Percentiles rank a stretch among this genome's conserved stretches.
Conservation (phyloP, 1,284 basidiomycete genomes). For the Cryptococcus sp. region DNA sequence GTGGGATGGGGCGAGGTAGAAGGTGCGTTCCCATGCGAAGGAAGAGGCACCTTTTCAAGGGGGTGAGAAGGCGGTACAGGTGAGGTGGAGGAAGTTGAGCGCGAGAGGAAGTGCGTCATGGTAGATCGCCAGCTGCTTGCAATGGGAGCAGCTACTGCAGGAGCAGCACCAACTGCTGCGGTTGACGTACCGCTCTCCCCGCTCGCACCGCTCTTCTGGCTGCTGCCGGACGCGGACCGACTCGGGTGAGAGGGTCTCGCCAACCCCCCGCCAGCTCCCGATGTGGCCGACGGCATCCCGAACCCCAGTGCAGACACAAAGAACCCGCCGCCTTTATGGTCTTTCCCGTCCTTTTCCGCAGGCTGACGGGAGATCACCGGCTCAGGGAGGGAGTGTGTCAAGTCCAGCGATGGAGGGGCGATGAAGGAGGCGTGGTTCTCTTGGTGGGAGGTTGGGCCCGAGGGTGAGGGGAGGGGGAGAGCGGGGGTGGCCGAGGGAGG, state of each 20-base stretch:
- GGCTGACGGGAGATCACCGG: conserved; percentile 19
- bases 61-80: conserved; percentile 6
- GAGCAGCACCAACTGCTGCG: not conserved
- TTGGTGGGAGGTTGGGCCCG: not conserved
- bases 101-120: conserved; percentile 28
- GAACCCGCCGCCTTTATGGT: conserved; percentile 16
- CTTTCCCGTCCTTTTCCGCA: conserved; percentile 12
- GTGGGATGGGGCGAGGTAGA: conserved; percentile 3
- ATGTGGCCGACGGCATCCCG: conserved; percentile 9
- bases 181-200: not conserved
- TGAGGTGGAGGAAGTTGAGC: conserved; percentile 7
- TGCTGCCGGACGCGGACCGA: no score
- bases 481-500: conserved; percentile 3
- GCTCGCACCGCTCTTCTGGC: no score
- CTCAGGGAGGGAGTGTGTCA: conserved; percentile 14
- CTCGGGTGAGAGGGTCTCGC: no score
- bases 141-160: conserved; percentile 2
- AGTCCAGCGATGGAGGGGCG: conserved; percentile 16
- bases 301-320: conserved; percentile 28
- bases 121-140: conserved; percentile 34
- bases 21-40: not conserved
- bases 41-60: conserved; percentile 6
- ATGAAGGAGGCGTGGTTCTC: conserved; percentile 15
- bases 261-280: no score
- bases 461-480: not conserved